Percentiles rank a stretch among this genome's conserved stretches.
phyloP scores from a whole-genome alignment of 2,329 filamentous ascomycete genomes.

The Colletotrichum aenigma region DNA sequence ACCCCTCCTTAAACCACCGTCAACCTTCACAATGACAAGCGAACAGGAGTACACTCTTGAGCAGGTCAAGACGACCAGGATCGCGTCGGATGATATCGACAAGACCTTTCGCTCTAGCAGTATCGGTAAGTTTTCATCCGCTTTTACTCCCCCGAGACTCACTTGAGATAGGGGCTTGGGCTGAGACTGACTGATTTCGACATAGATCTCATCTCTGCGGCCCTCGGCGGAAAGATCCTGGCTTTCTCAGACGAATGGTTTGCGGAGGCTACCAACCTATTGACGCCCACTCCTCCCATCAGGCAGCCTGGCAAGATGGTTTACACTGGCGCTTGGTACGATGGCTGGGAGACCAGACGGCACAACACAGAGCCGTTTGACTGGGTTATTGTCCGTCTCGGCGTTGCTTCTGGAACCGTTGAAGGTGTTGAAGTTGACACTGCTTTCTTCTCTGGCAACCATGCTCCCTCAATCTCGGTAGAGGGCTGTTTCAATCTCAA shows the following conservation, averaged over 20 bases:
- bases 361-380: slow-evolving; percentile 70
- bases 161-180: not conserved
- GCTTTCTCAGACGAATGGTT: slow-evolving; percentile 74
- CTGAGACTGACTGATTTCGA: not conserved
- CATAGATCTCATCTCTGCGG: slow-evolving; percentile 65
- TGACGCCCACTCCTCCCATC: slow-evolving; percentile 68
- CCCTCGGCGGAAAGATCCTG: slow-evolving; percentile 67
- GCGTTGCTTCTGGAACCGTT: slow-evolving; percentile 73
- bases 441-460: slow-evolving; percentile 81
- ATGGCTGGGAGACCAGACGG: slow-evolving; percentile 72
- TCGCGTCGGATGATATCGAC: slow-evolving; percentile 62
- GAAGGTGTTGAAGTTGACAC: slow-evolving; percentile 82
- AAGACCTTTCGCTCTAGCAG: slow-evolving; percentile 63
- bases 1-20: not conserved
- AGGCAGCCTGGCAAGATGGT: slow-evolving; percentile 71
- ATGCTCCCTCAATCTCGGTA: slow-evolving; percentile 79
- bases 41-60: slow-evolving; percentile 62
- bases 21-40: slow-evolving; percentile 31
- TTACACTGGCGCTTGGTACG: slow-evolving; percentile 72
- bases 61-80: slow-evolving; percentile 50
- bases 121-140: slow-evolving; percentile 57
- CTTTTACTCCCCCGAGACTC: not conserved
- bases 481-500: slow-evolving; percentile 73
- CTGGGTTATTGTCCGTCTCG: slow-evolving; percentile 70
- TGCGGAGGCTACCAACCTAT: slow-evolving; percentile 66